Evolutionary conservation across 257 asterid species (phyloP).

Genomic region (Penstemon eatonii): DNA sequence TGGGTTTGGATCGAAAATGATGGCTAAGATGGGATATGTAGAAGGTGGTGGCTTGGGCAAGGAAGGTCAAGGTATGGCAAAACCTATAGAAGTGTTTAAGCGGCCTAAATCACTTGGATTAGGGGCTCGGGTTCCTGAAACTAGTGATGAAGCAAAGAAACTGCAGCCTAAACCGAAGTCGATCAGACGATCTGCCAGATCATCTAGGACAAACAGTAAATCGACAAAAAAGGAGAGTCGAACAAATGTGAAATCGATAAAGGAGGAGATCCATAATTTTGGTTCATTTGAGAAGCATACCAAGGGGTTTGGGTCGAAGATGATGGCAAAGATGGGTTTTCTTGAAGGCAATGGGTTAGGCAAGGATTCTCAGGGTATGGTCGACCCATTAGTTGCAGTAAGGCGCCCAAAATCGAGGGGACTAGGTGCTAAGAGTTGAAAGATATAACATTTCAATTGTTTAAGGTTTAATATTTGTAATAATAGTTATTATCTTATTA

Average conservation of each 20-base stretch:
- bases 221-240: slow-evolving; percentile 40
- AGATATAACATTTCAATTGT: background rate
- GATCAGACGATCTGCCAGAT: slow-evolving; percentile 17
- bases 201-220: slow-evolving; percentile 25
- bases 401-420: slow-evolving; percentile 73
- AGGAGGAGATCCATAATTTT: slow-evolving; percentile 35
- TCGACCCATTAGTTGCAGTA: slow-evolving; percentile 57
- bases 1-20: slow-evolving; percentile 24
- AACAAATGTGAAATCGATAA: slow-evolving; percentile 45
- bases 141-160: slow-evolving; percentile 28
- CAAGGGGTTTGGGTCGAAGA: slow-evolving; percentile 81
- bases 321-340: slow-evolving; percentile 91
- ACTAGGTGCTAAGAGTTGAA: slow-evolving; percentile 55
- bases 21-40: slow-evolving; percentile 91
- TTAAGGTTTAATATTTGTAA: too few species aligned
- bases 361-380: slow-evolving; percentile 73
- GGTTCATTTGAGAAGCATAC: slow-evolving; percentile 85
- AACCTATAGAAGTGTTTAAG: slow-evolving; percentile 73
- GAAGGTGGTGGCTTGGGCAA: slow-evolving; percentile 81
- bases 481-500: too few species aligned
- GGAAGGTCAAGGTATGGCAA: slow-evolving; percentile 70
- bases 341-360: slow-evolving; percentile 82
- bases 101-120: slow-evolving; percentile 88
- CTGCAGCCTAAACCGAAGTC: slow-evolving; percentile 26
- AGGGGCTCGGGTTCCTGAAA: slow-evolving; percentile 70